phyloP scores from a whole-genome alignment of 2,329 filamentous ascomycete genomes.

The Nemania bipapillata region DNA sequence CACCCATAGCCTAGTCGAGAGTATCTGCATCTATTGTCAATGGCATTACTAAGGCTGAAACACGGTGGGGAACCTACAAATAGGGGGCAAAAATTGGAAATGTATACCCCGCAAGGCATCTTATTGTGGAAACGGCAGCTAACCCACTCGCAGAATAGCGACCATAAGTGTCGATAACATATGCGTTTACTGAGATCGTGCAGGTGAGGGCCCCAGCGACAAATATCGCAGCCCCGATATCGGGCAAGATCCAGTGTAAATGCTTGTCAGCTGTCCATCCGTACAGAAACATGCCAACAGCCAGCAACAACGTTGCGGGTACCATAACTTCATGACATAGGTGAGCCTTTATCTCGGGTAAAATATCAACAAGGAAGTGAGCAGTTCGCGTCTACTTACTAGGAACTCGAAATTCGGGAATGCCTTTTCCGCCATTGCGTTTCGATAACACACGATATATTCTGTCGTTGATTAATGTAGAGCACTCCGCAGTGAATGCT shows the following conservation, averaged over 20 bases:
- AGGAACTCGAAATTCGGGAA: conserved; percentile 59
- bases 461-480: conserved; percentile 59
- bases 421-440: conserved; percentile 53
- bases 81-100: conserved; percentile 65
- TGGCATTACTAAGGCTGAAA: no score
- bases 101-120: conserved; percentile 62
- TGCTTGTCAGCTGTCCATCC: conserved; percentile 58
- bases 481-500: conserved; percentile 54
- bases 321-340: no score
- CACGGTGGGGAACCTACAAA: no score
- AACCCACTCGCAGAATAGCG: conserved; percentile 60
- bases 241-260: conserved; percentile 60
- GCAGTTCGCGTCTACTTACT: no score
- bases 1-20: conserved; percentile 57
- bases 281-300: conserved; percentile 59
- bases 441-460: conserved; percentile 58
- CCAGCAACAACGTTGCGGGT: conserved; percentile 55
- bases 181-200: conserved; percentile 60
- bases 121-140: conserved; percentile 57
- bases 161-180: conserved; percentile 61
- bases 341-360: no score
- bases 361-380: no score
- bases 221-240: conserved; percentile 57
- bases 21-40: no score
- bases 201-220: conserved; percentile 55